Conservation (phyloP, 768 basidiomycete genomes). For the Infundibulicybe gibba region DNA sequence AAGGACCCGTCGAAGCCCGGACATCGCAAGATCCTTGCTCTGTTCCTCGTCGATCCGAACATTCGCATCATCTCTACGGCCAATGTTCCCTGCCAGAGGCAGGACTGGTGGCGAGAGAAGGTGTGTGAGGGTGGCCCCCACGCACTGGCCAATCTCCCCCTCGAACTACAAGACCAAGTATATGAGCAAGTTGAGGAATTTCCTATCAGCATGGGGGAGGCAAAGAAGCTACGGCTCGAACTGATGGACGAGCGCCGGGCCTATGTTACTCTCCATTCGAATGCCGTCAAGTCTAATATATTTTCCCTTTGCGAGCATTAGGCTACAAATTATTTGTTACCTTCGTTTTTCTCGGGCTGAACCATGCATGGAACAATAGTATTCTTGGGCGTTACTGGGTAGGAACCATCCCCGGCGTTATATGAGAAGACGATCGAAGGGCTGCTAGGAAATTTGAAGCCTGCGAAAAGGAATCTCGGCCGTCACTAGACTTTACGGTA, state of each 20-base stretch:
- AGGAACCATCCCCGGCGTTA: too few species aligned
- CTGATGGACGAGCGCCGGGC: slow-evolving; percentile 27
- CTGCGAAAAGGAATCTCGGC: too few species aligned
- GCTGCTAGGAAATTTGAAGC: too few species aligned
- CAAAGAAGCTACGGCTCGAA: slow-evolving; percentile 22
- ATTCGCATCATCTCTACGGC: slow-evolving; percentile 18
- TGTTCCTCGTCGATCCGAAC: slow-evolving; percentile 35
- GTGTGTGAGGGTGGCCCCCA: background rate
- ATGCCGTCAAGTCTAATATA: slow-evolving; percentile 5
- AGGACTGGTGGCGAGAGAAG: slow-evolving; percentile 19
- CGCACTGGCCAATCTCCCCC: slow-evolving; percentile 15
- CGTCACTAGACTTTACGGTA: too few species aligned
- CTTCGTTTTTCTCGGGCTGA: too few species aligned
- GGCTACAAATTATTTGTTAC: too few species aligned
- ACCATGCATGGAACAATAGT: too few species aligned
- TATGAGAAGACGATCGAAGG: too few species aligned
- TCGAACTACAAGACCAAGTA: slow-evolving; percentile 20
- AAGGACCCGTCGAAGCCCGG: slow-evolving; percentile 30
- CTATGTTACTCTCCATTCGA: slow-evolving; percentile 13
- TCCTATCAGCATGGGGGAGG: slow-evolving; percentile 22
- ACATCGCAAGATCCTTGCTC: slow-evolving; percentile 34
- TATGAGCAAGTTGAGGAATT: slow-evolving; percentile 18
- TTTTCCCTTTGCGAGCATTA: slow-evolving; percentile 25
- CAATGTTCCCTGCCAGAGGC: slow-evolving; percentile 22
- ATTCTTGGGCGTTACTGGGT: too few species aligned